Evolutionary conservation across 2,329 filamentous ascomycete species (phyloP), one percentile per base, ranked within the genome.

Genomic region (Nemania abortiva): DNA sequence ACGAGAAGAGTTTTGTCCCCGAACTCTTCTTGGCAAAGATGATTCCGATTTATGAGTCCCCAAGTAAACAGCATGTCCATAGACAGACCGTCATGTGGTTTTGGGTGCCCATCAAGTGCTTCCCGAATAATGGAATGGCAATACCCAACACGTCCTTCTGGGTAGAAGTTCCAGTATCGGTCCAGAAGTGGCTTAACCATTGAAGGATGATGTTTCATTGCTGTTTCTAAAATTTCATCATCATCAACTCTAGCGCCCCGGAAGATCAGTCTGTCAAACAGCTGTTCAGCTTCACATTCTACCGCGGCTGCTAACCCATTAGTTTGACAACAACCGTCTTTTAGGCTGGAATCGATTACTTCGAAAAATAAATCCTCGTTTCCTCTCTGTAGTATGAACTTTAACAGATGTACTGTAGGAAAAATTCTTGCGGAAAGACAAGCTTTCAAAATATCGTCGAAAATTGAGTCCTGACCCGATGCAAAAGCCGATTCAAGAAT

Each of bases 121-220:
- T 4, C 0, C 3, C 1, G 0, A 9, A 65, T 53, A 4, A n/a
- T 3, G 7, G 0, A 0, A 13, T 13, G 1, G 5, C 54, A 47
- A 59, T 59, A 53, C 45, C 24, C 45, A n/a, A 9, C 10, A 34
- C 18, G 15, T 1, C 47, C 54, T 59, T 58, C 18, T 20, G 55
- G 63, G 2, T 59, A 54, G 5, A 18, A 31, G 3, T 59, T 45
- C 47, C 47, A 34, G 39, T 53, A 65, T 27, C 24, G 63, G 7
- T 53, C 55, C 7, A 65, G n/a, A 3, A 65, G 34, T 7, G 63
- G 47, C 15, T 15, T 37, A 15, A 59, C 47, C 54, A 65, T 53
- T 34, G 37, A 65, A 45, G 34, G 31, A 22, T 45, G 1, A 1
- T 24, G 0, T 0, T 3, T 6, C 0, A 47, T 1, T 1, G 45